A percentile compares a stretch with the other conserved stretches of the same genome.
phyloP scores from a whole-genome alignment of 345 rosid genomes.

The Syzygium grande region DNA sequence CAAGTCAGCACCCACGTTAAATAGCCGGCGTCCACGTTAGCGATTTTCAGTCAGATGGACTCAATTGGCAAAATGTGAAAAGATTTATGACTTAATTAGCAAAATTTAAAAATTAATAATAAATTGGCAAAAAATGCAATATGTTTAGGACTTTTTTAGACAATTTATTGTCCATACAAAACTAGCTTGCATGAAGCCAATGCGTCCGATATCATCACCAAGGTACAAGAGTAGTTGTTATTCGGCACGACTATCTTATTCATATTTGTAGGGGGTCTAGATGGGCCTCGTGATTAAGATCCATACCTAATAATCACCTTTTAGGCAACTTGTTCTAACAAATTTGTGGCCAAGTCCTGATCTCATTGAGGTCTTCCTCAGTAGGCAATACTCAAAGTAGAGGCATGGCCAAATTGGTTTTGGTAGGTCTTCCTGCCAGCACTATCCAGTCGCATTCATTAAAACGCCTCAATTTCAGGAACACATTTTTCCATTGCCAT shows the following conservation, averaged over 20 bases:
- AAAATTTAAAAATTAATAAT: no score
- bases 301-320: background rate
- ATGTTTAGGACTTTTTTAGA: no score
- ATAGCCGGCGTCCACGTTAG: no score
- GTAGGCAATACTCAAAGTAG: background rate
- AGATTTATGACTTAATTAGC: no score
- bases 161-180: background rate
- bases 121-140: no score
- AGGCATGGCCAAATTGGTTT: background rate
- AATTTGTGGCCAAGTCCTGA: background rate
- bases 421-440: background rate
- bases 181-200: background rate
- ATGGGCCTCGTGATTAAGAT: background rate
- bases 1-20: no score
- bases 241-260: background rate
- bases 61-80: no score
- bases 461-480: background rate
- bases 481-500: background rate
- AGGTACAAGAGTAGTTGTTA: background rate
- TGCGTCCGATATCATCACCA: background rate
- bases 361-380: background rate
- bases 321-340: background rate
- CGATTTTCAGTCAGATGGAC: no score
- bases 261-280: background rate
- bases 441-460: background rate